Percentiles rank a stretch among this genome's conserved stretches.
phyloP scores from a whole-genome alignment of 306 rosid genomes.

The Ormosia emarginata region DNA sequence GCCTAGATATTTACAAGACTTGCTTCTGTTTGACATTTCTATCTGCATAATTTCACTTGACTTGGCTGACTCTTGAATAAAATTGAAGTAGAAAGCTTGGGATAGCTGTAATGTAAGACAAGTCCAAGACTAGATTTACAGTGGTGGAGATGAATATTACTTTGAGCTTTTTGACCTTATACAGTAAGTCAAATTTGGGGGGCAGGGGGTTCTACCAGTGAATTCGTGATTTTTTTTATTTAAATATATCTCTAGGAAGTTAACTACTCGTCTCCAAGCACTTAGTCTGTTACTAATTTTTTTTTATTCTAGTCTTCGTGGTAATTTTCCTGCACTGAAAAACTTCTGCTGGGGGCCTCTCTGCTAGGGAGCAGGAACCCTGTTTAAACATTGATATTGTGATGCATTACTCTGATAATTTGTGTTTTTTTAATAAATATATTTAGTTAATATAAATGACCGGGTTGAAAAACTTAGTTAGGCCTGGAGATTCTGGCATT shows the following conservation, averaged over 20 bases:
- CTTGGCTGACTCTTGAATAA: background rate
- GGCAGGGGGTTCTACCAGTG: too few species aligned
- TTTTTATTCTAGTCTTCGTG: too few species aligned
- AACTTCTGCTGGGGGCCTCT: background rate
- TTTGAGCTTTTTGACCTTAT: background rate
- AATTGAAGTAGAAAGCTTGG: background rate
- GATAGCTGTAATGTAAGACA: background rate
- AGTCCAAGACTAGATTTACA: background rate
- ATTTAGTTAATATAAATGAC: background rate
- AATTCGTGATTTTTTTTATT: too few species aligned
- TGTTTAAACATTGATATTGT: background rate
- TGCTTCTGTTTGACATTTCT: background rate
- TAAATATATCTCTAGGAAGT: too few species aligned
- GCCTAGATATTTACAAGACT: background rate
- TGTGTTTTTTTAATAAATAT: background rate
- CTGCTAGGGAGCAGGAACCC: background rate
- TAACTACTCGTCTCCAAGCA: too few species aligned
- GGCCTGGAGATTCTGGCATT: slow-evolving; percentile 85
- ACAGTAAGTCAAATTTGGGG: too few species aligned
- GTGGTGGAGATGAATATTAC: background rate
- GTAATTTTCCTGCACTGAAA: background rate
- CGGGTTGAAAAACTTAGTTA: slow-evolving; percentile 18
- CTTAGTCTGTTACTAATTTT: too few species aligned
- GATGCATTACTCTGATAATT: background rate
- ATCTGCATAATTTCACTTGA: background rate